phyloP scores from a whole-genome alignment of 2,329 filamentous ascomycete genomes.

The Microdochium bolleyi region DNA sequence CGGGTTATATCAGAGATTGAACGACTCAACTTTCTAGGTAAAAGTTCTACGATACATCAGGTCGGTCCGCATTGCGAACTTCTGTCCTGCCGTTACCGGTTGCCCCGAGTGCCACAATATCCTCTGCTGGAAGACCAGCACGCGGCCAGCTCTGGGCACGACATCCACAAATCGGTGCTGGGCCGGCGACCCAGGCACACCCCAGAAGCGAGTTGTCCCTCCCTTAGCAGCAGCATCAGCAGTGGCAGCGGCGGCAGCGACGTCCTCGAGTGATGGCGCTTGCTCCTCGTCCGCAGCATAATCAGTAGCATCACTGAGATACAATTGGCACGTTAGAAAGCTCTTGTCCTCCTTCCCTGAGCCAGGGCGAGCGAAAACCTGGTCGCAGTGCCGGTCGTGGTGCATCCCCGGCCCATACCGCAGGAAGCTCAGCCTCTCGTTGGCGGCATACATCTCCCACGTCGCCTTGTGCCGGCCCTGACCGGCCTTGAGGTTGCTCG shows the following conservation, averaged over 20 bases:
- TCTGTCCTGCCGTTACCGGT: slow-evolving; percentile 18
- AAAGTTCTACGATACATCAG: slow-evolving; percentile 17
- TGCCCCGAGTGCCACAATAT: slow-evolving; percentile 23
- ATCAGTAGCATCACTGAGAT: slow-evolving; percentile 15
- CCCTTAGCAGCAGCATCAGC: slow-evolving; percentile 8
- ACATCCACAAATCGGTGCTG: slow-evolving; percentile 16
- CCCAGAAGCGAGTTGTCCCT: slow-evolving; percentile 12
- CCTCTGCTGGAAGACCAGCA: slow-evolving; percentile 21
- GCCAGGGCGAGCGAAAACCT: slow-evolving; percentile 9
- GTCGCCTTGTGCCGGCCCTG: slow-evolving; percentile 14
- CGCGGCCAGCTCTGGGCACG: slow-evolving; percentile 17
- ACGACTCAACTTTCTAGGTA: too few species aligned
- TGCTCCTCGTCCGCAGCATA: slow-evolving; percentile 7
- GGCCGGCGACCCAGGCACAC: not conserved
- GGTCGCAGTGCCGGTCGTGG: slow-evolving; percentile 36
- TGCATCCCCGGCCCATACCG: slow-evolving; percentile 51
- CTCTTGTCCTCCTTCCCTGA: slow-evolving; percentile 13
- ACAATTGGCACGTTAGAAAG: slow-evolving; percentile 22
- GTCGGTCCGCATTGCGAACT: slow-evolving; percentile 20
- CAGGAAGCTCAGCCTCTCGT: slow-evolving; percentile 53
- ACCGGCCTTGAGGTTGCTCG: slow-evolving; percentile 12
- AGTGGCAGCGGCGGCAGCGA: not conserved
- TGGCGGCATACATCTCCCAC: slow-evolving; percentile 31
- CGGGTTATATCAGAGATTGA: too few species aligned
- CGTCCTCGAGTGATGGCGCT: slow-evolving; percentile 4